Evolutionary conservation across 2,329 filamentous ascomycete species (phyloP), one percentile per base, ranked within the genome.

Genomic region (Neofusicoccum umdonicola): DNA sequence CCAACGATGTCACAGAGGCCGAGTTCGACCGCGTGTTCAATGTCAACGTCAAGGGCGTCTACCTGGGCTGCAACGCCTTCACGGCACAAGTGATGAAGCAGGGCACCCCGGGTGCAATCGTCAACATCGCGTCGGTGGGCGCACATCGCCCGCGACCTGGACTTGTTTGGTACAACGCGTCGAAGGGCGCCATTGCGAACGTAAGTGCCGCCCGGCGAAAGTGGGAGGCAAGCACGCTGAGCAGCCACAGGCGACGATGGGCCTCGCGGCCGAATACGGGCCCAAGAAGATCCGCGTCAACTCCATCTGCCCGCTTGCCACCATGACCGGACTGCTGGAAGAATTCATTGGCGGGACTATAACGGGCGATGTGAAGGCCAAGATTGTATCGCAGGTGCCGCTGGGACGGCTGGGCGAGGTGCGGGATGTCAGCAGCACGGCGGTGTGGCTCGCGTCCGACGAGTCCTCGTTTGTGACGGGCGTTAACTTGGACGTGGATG

Each of bases 261-360:
- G 84, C 7, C 82, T 93, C 68, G 90, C 90, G 0, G 87, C 89
- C 1, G 90, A 93, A 74, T 93, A 90, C 69, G 90, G 87, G 0
- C 84, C 86, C 0, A 84, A 90, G 63, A 84, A 91, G 69, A 91
- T 93, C 68, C 85, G 90, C 0, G 88, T 93, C 71, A 92, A 92
- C 68, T 84, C 85, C 2, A 86, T 93, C 15, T 90, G 87, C 54
- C 90, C 89, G 0, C 83, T 91, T 0, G 81, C 91, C 0, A 88
- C 86, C 1, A 85, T 82, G n/a, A 92, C 90, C 0, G 88, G 86
- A 2, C 81, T 92, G 34, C 86, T 85, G 67, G 79, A 80, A 22
- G 73, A 73, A 22, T 89, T 89, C 68, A 80, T 87, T 0, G 86
- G 87, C 2, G 86, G 87, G 68, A 81, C 86, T 13, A 85, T 88